Base-by-base conservation (phyloP, 1,139 yeast species). In the Taiozyma onychis region DNA sequence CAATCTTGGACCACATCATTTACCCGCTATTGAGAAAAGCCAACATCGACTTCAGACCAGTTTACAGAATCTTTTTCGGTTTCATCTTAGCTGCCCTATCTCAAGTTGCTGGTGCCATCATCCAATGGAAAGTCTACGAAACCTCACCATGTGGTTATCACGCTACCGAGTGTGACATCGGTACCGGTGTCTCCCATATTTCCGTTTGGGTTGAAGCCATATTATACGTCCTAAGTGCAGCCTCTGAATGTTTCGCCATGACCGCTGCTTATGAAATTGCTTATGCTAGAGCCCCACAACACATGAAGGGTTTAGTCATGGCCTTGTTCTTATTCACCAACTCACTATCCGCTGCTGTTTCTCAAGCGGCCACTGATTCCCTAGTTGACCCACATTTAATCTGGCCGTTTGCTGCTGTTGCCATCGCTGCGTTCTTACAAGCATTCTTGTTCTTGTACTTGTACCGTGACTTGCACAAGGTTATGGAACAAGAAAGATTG, bases 51-150 rank as follows among this genome's bases (percentile, higher is more conserved):
- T 80, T 83, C 64, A 81, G 74, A 57, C 82, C 96, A 43, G 81
- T 88, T 59, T 76, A 89, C 54, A 81, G 88, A 67, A 89, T 90
- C 59, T 75, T 78, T 63, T 73, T 75, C 57, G 97, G 97, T 13
- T 89, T 89, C 72, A 68, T 84, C 67, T 74, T 87, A 52, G 90
- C 85, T 49, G 68, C 90, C 8, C 62, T 76, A 43, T 78, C 96
- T 41, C 85, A 87, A 84, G 78, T 82, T 34, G 82, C 85, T 64
- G 95, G 96, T 50, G 93, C 95, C 16, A 83, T 87, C 43, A 76
- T 88, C 57, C 97, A 90, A 71, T 80, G 82, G 64, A 74, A 73
- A 63, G 83, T 90, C 55, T 89, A 89, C 71, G 65, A 70, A 46
- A 74, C 87, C 8, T 89, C 89, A 26, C 93, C 95, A 52, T 88